These are phyloP conservation scores for Linderniella brevidens DNA, from an alignment of 257 asterid species.

Conservation along the genomic window DNA sequence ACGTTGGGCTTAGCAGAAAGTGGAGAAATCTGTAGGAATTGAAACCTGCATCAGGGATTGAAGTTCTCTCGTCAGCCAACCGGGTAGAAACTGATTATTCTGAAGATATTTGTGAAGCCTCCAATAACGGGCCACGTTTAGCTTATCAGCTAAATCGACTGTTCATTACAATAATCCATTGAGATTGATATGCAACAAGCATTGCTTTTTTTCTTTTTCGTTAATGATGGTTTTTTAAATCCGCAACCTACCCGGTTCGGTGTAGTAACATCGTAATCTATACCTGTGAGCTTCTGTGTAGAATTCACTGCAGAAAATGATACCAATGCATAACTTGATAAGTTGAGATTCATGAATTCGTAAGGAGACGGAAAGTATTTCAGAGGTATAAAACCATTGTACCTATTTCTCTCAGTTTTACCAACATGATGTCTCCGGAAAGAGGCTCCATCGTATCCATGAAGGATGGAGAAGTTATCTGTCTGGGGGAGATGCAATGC, in stretches of 20 bases:
- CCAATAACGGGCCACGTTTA: constrained; percentile 40
- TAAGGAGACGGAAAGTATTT: not conserved
- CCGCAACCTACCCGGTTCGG: constrained; percentile 34
- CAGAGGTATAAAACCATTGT: not conserved
- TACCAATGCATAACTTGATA: not conserved
- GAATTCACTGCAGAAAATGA: constrained; percentile 29
- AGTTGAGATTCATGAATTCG: not conserved
- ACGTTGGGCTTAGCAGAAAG: not conserved
- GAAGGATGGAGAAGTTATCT: constrained; percentile 41
- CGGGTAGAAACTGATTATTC: constrained; percentile 31
- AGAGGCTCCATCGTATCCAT: constrained; percentile 42
- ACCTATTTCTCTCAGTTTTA: constrained; percentile 37
- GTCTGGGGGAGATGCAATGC: constrained; percentile 22
- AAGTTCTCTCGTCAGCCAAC: constrained; percentile 66
- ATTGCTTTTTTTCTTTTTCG: not conserved
- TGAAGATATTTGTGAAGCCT: constrained; percentile 43
- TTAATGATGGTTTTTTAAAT: not conserved
- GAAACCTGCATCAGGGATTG: constrained; percentile 61
- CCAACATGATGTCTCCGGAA: constrained; percentile 43
- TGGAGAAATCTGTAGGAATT: not conserved
- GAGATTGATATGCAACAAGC: not conserved
- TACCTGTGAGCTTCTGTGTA: constrained; percentile 59
- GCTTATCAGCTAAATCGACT: constrained; percentile 33
- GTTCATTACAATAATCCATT: constrained; percentile 6
- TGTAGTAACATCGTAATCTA: constrained; percentile 60